Percentiles rank a stretch among this genome's conserved stretches.
Evolutionary conservation across 768 basidiomycete species (phyloP).

Genomic region (Podaxis mareebaensis): DNA sequence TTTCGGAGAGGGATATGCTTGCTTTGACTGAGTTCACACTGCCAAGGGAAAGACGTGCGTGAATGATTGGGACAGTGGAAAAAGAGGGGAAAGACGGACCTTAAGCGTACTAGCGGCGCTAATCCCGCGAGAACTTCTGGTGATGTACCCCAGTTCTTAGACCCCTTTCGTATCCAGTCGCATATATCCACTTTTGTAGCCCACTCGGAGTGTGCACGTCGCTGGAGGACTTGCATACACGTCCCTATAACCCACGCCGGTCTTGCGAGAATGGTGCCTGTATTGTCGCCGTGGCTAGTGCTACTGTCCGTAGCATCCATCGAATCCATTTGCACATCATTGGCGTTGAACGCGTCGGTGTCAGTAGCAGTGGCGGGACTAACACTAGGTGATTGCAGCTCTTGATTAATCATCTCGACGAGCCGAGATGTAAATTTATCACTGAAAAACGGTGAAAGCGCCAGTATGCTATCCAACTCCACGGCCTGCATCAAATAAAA

Average conservation of each 20-base stretch:
- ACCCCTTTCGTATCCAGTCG: conserved; percentile 46
- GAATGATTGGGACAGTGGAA: background rate
- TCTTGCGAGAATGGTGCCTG: conserved; percentile 30
- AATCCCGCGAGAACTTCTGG: conserved; percentile 56
- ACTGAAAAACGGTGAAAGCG: conserved; percentile 54
- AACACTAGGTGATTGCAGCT: conserved; percentile 28
- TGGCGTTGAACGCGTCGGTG: conserved; percentile 1
- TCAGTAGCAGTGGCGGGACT: background rate
- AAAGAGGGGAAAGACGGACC: conserved; percentile 34
- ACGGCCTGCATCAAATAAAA: conserved; percentile 35
- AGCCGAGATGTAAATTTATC: conserved; percentile 41
- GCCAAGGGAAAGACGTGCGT: background rate
- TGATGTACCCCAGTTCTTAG: conserved; percentile 60
- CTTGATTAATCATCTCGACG: conserved; percentile 43
- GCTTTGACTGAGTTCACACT: background rate
- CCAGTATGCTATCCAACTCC: conserved; percentile 55
- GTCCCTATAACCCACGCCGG: conserved; percentile 58
- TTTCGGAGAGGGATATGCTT: conserved; percentile 39
- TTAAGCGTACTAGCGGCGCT: conserved; percentile 44
- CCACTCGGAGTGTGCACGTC: conserved; percentile 47
- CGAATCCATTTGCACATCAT: conserved; percentile 26
- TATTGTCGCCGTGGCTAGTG: background rate
- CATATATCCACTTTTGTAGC: conserved; percentile 43
- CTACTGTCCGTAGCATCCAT: background rate
- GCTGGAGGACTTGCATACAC: conserved; percentile 57